Base-by-base conservation (phyloP, 2,329 filamentous ascomycete species). In the Diaporthe longicolla region DNA sequence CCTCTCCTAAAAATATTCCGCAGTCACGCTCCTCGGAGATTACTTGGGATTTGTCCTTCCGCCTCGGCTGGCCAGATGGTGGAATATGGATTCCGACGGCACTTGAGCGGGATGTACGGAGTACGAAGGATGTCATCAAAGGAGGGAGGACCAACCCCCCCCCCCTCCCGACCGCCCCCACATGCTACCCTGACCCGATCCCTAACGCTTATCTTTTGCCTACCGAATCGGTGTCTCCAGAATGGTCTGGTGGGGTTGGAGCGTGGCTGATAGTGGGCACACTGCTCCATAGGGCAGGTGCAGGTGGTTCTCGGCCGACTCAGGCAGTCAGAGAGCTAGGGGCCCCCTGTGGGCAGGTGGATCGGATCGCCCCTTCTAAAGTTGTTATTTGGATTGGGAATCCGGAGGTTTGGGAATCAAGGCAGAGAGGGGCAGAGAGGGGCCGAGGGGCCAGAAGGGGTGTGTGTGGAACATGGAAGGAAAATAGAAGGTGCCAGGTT, bases 301-400 rank as follows among this genome's bases (percentile, higher is more conserved):
- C 45, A 68, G 8, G 45, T 54, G 45, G 63, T 26, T 68, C 63
- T 68, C 63, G 63, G 63, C 63, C 48, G 63, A 54, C 63, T 68
- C 63, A 66, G 45, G 63, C 45, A 66, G 45, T 40, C 48, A 68
- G 63, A 45, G 63, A 35, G 61, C 26, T 43, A 66, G 32, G 63
- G 63, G 3, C 48, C 32, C 63, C 63, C 19, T 54, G 63, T 68
- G 48, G n/a, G 32, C 21, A 15, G 48, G 63, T 68, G 63, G 63
- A 40, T 32, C 48, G 32, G 63, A 68, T 68, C 63, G 48, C 48
- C 63, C 63, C 63, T 68, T 68, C 63, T 68, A 52, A 68, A 52
- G n/a, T 54, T 54, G 29, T 13, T 48, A 21, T 24, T 40, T 26
- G 32, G 48, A 54, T 54, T 54, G 37, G 63, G 32, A 37, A 68